Base-by-base conservation (phyloP, 2,329 filamentous ascomycete species). In the Beauveria caledonica region DNA sequence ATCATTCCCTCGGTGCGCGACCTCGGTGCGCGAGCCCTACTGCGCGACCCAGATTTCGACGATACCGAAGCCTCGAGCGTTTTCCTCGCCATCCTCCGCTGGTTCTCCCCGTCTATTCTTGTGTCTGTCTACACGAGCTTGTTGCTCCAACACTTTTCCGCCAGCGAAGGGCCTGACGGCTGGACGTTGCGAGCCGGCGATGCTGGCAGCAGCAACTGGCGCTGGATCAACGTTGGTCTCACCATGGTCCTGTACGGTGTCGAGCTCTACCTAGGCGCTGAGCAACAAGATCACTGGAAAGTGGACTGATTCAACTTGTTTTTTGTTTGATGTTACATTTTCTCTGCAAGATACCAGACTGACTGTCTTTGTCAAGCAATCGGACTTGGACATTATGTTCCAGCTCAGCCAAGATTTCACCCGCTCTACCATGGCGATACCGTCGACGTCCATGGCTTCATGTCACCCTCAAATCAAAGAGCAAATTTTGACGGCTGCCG, bases 71-170 rank as follows among this genome's bases (percentile, higher is more conserved):
- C 87, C 8, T 90, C 92, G 23, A 90, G 86, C 66, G 88, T 87
- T 66, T 78, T 96, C 6, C 77, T 97, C 17, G 90, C 88, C 1
- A 84, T 97, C 64, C 78, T 97, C 45, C 94, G 88, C 67, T 97
- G 92, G 85, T 97, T 97, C 75, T 94, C 90, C 19, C 93, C 94
- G 0, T 95, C 90, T 25, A 95, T 97, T 60, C 80, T 99, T 59
- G 93, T 99, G 63, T 89, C 94, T 4, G 92, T 97, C 33, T 99
- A 99, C 74, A 99, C 94, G 2, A 97, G 92, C 73, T 77, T 99
- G 55, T 77, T 99, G 39, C 87, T 97, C 78, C 94, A 97, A 72
- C 94, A 99, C 73, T 97, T 99, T 70, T 89, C 91, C 5, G 87
- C 89, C 11, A 88, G 80, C 57, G 84, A 88, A 63, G 85, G 84